Percentiles rank a stretch among this genome's conserved stretches.
These are phyloP conservation scores for Malassezia brasiliensis DNA, from an alignment of 1,284 basidiomycete genomes.

Conservation along the genomic window DNA sequence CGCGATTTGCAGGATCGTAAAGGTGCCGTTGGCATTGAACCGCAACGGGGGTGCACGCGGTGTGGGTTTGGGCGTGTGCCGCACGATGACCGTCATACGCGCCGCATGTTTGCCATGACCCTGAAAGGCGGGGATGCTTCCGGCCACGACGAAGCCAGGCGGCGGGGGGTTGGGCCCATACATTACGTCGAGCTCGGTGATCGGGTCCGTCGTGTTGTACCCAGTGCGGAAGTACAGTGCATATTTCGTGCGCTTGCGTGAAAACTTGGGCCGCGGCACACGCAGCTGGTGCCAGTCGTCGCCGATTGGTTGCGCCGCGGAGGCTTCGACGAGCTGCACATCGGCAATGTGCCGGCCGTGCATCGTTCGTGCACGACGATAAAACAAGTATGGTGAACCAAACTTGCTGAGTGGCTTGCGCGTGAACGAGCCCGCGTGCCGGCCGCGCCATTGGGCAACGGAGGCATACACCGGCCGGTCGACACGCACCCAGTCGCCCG, in stretches of 20 bases:
- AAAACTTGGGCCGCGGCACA: background rate
- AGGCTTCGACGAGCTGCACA: constrained; percentile 23
- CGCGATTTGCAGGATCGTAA: constrained; percentile 43
- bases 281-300: constrained; percentile 27
- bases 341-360: constrained; percentile 32
- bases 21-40: constrained; percentile 31
- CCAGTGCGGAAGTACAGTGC: background rate
- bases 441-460: constrained; percentile 48
- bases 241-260: background rate
- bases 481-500: constrained; percentile 79
- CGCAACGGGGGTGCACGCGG: constrained; percentile 16
- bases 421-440: constrained; percentile 11
- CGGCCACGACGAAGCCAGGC: constrained; percentile 32
- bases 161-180: constrained; percentile 36
- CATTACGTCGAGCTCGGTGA: constrained; percentile 38
- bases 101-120: background rate
- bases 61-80: constrained; percentile 21
- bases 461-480: constrained; percentile 65
- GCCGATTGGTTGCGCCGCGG: constrained; percentile 13
- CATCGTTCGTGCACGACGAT: constrained; percentile 22
- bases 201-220: background rate
- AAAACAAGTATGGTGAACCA: constrained; percentile 34
- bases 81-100: constrained; percentile 17
- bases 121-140: constrained; percentile 10
- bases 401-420: constrained; percentile 19